These are phyloP conservation scores for Nidularia pulvinata DNA, from an alignment of 768 basidiomycete genomes.

Conservation along the genomic window DNA sequence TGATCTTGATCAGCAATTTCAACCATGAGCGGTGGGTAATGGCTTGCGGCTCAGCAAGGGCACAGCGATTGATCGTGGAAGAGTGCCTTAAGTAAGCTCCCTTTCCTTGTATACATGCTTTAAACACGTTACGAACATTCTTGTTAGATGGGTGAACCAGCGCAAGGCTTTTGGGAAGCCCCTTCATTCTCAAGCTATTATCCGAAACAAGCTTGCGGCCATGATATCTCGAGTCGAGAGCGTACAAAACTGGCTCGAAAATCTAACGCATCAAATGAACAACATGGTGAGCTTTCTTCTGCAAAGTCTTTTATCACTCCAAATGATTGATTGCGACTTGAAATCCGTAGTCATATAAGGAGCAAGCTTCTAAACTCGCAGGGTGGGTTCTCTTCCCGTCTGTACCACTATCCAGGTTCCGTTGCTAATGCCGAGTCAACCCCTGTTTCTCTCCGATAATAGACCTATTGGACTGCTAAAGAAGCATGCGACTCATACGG, in stretches of 20 bases:
- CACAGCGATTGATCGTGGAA: slow-evolving; percentile 58
- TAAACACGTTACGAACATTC: slow-evolving; percentile 1
- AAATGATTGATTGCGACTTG: neutral
- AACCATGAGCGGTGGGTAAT: slow-evolving; percentile 97
- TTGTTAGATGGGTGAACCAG: slow-evolving; percentile 76
- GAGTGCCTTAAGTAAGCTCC: slow-evolving; percentile 48
- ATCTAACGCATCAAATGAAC: slow-evolving; percentile 84
- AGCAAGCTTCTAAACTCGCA: slow-evolving; percentile 74
- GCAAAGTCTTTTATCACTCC: neutral
- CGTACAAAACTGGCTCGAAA: slow-evolving; percentile 82
- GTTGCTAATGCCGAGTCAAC: neutral
- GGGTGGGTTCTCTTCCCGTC: slow-evolving; percentile 40
- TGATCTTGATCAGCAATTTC: slow-evolving; percentile 61
- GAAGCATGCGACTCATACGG: slow-evolving; percentile 61
- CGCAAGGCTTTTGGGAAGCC: slow-evolving; percentile 92
- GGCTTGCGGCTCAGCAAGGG: slow-evolving; percentile 69
- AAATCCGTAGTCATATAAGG: slow-evolving; percentile 55
- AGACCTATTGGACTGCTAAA: slow-evolving; percentile 74
- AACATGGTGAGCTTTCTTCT: slow-evolving; percentile 55
- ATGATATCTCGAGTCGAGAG: slow-evolving; percentile 74
- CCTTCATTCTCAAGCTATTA: slow-evolving; percentile 81
- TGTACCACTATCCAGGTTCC: neutral
- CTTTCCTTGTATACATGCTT: slow-evolving; percentile 1
- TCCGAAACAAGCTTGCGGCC: slow-evolving; percentile 82
- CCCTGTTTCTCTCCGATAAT: neutral